Base-by-base conservation (phyloP, 805 yeast species). In the Saccharomyces paradoxus region DNA sequence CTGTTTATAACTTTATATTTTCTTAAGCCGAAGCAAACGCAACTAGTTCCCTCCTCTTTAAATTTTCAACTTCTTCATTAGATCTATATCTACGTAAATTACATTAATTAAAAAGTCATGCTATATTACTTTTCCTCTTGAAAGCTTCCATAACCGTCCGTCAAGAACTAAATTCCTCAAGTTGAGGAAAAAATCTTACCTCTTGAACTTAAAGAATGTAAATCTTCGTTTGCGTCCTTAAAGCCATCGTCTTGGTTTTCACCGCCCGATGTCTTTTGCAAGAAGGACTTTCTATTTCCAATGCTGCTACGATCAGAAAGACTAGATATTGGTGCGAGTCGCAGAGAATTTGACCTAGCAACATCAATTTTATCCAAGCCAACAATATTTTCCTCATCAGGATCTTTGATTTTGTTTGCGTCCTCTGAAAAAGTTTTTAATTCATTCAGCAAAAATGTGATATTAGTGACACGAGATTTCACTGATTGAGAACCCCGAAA, bases 381-480 rank as follows among this genome's bases (percentile, higher is more conserved):
- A 26, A 66, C 58, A 8, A 66, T 61, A 17, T 68, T 69, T 50
- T 68, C 72, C 52, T 69, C 73, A 55, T 69, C 70, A 1, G 71
- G 71, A 55, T 69, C 71, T 22, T 56, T 57, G 27, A 69, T 63
- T 49, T 58, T 65, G 24, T 60, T 56, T 14, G 57, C 61, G 22
- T 63, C 63, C 30, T 51, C 56, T 30, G 60, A 62, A 32, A 55
- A 51, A 46, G 61, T 65, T 37, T 65, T 65, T 21, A 70, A 55
- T 55, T 70, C 74, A 49, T 63, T 63, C 13, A 70, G 57, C 46
- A 70, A 60, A 51, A 70, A 70, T 6, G 74, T 69, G 5, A 70
- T 70, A 54, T 70, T 68, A 10, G 73, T 70, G 3, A 70, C 67
- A 51, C 65, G 66, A 2, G 74, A 70, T 52, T 64, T 69, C 3